Evolutionary conservation across 768 basidiomycete species (phyloP).

Genomic region (Fomitopsis serialis): DNA sequence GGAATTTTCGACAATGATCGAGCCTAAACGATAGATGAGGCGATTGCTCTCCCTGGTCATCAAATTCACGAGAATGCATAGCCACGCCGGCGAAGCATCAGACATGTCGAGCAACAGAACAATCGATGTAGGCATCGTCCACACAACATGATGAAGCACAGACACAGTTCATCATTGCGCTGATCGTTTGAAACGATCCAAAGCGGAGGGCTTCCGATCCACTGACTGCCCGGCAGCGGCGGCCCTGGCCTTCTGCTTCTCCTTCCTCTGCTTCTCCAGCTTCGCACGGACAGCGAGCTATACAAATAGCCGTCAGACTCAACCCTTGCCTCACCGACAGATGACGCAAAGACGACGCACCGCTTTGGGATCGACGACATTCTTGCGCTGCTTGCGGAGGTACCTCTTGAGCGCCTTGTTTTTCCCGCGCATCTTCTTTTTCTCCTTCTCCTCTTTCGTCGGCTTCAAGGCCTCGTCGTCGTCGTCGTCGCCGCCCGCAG

Average conservation of each 20-base stretch:
- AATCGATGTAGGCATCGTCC: no score
- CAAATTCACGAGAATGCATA: no score
- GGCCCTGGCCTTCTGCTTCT: slow-evolving; percentile 23
- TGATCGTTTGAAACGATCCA: slow-evolving; percentile 33
- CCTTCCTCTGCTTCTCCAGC: slow-evolving; percentile 31
- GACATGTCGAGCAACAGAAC: no score
- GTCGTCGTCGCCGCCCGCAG: slow-evolving; percentile 31
- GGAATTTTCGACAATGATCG: no score
- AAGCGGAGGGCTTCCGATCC: slow-evolving; percentile 27
- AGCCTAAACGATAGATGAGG: no score
- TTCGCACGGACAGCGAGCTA: slow-evolving; percentile 40
- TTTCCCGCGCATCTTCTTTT: slow-evolving; percentile 83
- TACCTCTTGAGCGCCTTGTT: slow-evolving; percentile 83
- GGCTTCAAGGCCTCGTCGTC: slow-evolving; percentile 25
- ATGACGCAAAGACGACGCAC: slow-evolving; percentile 31
- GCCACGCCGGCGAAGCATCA: no score
- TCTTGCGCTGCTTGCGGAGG: slow-evolving; percentile 89
- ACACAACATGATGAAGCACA: no score
- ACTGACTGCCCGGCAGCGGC: slow-evolving; percentile 18
- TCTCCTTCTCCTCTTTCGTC: no score
- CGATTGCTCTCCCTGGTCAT: no score
- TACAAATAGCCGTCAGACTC: slow-evolving; percentile 25
- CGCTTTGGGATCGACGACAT: slow-evolving; percentile 82
- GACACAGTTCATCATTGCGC: background rate
- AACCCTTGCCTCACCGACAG: background rate